A percentile compares a stretch with the other conserved stretches of the same genome.
phyloP scores from a whole-genome alignment of 352 stramenopile species.

The Phytophthora multivora region DNA sequence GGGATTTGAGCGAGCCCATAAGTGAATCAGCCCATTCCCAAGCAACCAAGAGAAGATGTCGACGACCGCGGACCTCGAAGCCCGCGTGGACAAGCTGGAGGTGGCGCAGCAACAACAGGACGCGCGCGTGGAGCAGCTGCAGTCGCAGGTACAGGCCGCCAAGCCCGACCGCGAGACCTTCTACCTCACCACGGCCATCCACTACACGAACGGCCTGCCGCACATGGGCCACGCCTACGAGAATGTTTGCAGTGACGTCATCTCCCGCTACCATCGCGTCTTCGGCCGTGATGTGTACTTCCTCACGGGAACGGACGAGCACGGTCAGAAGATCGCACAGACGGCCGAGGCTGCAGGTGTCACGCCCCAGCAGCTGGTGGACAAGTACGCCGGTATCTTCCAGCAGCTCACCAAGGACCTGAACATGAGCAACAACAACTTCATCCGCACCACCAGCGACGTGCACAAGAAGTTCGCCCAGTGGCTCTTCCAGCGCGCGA shows the following conservation, averaged over 20 bases:
- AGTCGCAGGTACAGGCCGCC: slow-evolving; percentile 42
- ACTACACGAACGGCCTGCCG: slow-evolving; percentile 97
- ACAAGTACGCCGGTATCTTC: slow-evolving; percentile 93
- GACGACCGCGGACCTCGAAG: slow-evolving; percentile 37
- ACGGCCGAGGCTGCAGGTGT: slow-evolving; percentile 92
- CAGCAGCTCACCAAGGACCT: slow-evolving; percentile 86
- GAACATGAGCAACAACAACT: slow-evolving; percentile 90
- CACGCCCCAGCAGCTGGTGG: slow-evolving; percentile 94
- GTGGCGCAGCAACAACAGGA: slow-evolving; percentile 49
- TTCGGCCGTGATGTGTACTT: slow-evolving; percentile 88
- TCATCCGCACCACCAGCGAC: slow-evolving; percentile 96
- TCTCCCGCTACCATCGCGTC: slow-evolving; percentile 94
- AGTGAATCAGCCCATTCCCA: slow-evolving; percentile 21
- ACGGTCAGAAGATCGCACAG: slow-evolving; percentile 99
- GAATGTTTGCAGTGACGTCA: slow-evolving; percentile 96
- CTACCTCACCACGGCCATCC: slow-evolving; percentile 99
- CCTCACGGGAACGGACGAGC: slow-evolving; percentile 95
- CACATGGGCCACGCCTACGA: slow-evolving; percentile 99
- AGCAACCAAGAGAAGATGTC: slow-evolving; percentile 24
- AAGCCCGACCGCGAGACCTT: slow-evolving; percentile 76
- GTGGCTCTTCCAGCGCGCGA: slow-evolving; percentile 93
- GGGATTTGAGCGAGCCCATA: slow-evolving; percentile 17
- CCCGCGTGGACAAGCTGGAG: slow-evolving; percentile 53
- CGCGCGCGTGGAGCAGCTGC: slow-evolving; percentile 31
- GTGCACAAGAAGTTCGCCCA: slow-evolving; percentile 95